Conservation (phyloP, 2,329 filamentous ascomycete genomes). For the Fusarium sp. region DNA sequence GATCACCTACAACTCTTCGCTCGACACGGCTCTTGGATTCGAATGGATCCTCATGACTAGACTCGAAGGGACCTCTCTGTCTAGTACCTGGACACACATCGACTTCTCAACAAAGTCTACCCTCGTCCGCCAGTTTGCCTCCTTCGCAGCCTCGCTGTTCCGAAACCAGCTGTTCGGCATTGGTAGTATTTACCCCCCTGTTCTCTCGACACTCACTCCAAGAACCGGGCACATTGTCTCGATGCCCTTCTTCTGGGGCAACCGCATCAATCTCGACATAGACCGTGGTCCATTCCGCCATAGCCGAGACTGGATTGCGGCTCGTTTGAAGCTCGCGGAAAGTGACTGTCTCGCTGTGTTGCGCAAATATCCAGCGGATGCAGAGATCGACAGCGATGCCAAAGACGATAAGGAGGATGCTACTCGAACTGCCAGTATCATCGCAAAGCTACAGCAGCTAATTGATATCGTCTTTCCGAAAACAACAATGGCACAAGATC, state of each 20-base stretch:
- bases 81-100: slow-evolving; percentile 41
- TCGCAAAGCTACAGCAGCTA: slow-evolving; percentile 43
- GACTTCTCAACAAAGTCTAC: neutral
- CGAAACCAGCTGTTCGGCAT: slow-evolving; percentile 44
- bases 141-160: slow-evolving; percentile 22
- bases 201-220: neutral
- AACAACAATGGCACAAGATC: slow-evolving; percentile 33
- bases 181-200: slow-evolving; percentile 30
- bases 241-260: slow-evolving; percentile 49
- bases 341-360: slow-evolving; percentile 2
- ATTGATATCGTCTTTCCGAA: slow-evolving; percentile 49
- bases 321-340: slow-evolving; percentile 36
- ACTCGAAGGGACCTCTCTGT: slow-evolving; percentile 45
- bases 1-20: slow-evolving; percentile 46
- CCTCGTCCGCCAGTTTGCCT: slow-evolving; percentile 16
- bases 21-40: slow-evolving; percentile 50
- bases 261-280: slow-evolving; percentile 47
- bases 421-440: slow-evolving; percentile 38
- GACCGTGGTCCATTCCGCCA: slow-evolving; percentile 52
- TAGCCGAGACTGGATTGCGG: slow-evolving; percentile 51
- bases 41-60: slow-evolving; percentile 57
- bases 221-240: slow-evolving; percentile 49
- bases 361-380: neutral
- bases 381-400: slow-evolving; percentile 17
- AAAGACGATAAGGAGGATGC: slow-evolving; percentile 49